phyloP scores from a whole-genome alignment of 805 yeast genomes.

The Spencermartinsiella europaea region DNA sequence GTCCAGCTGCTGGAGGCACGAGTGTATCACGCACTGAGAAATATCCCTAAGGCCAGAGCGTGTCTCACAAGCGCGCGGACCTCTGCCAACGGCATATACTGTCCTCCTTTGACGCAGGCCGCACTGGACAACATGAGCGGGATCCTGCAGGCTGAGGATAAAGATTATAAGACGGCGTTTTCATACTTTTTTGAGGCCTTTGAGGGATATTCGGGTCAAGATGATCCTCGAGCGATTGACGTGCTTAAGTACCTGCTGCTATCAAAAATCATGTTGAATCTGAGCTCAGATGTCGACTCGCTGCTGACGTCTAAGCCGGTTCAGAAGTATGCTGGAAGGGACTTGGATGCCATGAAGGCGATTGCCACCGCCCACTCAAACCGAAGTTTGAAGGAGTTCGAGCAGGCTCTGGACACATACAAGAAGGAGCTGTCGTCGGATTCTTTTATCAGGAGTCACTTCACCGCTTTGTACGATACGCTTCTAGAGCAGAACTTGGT shows the following conservation, averaged over 20 bases:
- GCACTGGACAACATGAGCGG: slow-evolving; percentile 95
- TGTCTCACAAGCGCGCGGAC: slow-evolving; percentile 93
- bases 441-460: slow-evolving; percentile 83
- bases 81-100: slow-evolving; percentile 93
- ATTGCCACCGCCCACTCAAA: slow-evolving; percentile 85
- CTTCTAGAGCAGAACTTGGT: slow-evolving; percentile 87
- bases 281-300: slow-evolving; percentile 77
- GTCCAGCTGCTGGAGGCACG: slow-evolving; percentile 89
- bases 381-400: slow-evolving; percentile 87
- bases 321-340: slow-evolving; percentile 69
- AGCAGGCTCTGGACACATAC: slow-evolving; percentile 69
- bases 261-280: slow-evolving; percentile 87
- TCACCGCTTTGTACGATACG: slow-evolving; percentile 88
- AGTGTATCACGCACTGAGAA: slow-evolving; percentile 85
- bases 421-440: slow-evolving; percentile 72
- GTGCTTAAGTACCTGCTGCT: slow-evolving; percentile 89
- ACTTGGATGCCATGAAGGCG: slow-evolving; percentile 93
- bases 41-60: slow-evolving; percentile 86
- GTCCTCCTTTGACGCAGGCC: slow-evolving; percentile 91
- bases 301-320: slow-evolving; percentile 71
- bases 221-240: slow-evolving; percentile 49
- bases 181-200: slow-evolving; percentile 94
- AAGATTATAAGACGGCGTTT: slow-evolving; percentile 92
- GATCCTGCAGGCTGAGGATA: slow-evolving; percentile 91
- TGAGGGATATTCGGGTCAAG: slow-evolving; percentile 75